phyloP scores from a whole-genome alignment of 75 land plant genomes.

The Picea sitchensis region DNA sequence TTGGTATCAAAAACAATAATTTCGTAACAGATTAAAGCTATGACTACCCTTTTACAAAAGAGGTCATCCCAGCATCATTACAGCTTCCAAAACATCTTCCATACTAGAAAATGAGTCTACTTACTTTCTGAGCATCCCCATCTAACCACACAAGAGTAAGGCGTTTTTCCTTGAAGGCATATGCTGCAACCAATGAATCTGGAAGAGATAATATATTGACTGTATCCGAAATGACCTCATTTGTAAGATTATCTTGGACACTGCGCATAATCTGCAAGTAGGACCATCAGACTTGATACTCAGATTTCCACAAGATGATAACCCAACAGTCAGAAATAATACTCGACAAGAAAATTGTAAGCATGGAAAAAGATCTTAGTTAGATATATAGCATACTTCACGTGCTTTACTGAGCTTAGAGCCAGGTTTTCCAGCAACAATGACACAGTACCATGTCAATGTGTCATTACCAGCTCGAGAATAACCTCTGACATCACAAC shows the following conservation, averaged over 20 bases:
- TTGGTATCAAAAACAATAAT: background rate
- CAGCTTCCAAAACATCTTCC: background rate
- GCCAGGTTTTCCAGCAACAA: conserved; percentile 68
- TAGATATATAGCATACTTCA: conserved; percentile 45
- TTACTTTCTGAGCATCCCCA: conserved; percentile 66
- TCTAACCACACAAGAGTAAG: conserved; percentile 76
- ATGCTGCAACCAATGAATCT: conserved; percentile 14
- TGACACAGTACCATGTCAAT: conserved; percentile 74
- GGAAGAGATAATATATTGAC: background rate
- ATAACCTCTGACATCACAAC: conserved; percentile 75
- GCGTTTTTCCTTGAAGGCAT: conserved; percentile 49
- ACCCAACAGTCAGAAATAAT: background rate
- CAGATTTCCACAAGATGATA: background rate
- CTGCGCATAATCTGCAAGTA: conserved; percentile 49
- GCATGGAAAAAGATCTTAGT: background rate
- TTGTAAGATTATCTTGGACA: conserved; percentile 34
- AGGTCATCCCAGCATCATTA: background rate
- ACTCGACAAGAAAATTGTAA: background rate
- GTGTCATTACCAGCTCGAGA: conserved; percentile 76
- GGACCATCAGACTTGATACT: background rate
- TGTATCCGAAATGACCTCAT: conserved; percentile 9
- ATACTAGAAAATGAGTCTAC: background rate
- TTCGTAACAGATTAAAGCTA: background rate
- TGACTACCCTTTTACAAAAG: background rate
- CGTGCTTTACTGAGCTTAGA: conserved; percentile 53